Percentiles rank a stretch among this genome's conserved stretches.
Conservation (phyloP, 768 basidiomycete genomes). For the Termitomyces heimii region DNA sequence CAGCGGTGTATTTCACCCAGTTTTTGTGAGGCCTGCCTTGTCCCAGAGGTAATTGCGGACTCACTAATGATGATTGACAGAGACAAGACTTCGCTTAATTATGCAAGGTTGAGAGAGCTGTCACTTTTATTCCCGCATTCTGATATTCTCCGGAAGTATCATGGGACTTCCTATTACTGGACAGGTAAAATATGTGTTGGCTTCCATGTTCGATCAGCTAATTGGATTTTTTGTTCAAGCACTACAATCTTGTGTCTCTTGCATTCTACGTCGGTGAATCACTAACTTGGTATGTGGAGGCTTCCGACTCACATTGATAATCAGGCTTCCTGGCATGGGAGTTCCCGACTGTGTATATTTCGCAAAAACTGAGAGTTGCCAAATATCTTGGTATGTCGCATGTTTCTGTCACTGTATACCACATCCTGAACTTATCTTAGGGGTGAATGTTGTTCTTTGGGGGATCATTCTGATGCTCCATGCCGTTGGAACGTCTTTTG, state of each 20-base stretch:
- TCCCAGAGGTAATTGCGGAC: background rate
- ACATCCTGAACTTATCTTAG: constrained; percentile 17
- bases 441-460: constrained; percentile 56
- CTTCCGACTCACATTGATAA: background rate
- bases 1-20: constrained; percentile 65
- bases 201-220: background rate
- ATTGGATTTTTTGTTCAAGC: constrained; percentile 22
- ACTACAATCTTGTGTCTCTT: constrained; percentile 59
- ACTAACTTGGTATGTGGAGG: too few relatives aligned
- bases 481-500: constrained; percentile 48
- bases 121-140: background rate
- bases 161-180: constrained; percentile 64
- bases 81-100: constrained; percentile 66
- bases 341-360: constrained; percentile 61
- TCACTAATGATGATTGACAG: constrained; percentile 21
- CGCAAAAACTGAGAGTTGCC: constrained; percentile 52
- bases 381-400: constrained; percentile 50
- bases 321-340: constrained; percentile 55
- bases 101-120: constrained; percentile 44
- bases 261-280: constrained; percentile 54
- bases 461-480: constrained; percentile 56
- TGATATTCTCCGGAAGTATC: constrained; percentile 31
- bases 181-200: constrained; percentile 32
- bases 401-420: background rate
- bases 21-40: constrained; percentile 38